Evolutionary conservation across 805 yeast species (phyloP), one percentile per base, ranked within the genome.

Genomic region (Lachancea thermotolerans): DNA sequence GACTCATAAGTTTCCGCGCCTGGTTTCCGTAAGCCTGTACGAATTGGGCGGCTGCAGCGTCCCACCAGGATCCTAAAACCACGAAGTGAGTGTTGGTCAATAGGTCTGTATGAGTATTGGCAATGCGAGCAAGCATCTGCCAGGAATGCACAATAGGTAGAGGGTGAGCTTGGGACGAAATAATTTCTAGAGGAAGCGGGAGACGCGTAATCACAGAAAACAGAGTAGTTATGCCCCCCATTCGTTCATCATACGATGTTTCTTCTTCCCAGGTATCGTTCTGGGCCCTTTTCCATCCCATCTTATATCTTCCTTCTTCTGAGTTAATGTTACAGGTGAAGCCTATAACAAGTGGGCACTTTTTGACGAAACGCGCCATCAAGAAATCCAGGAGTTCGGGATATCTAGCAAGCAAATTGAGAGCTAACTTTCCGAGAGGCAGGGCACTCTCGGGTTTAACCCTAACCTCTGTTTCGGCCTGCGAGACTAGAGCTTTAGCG

Each of bases 391-490:
- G 56, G 47, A 72, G 49, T 30, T 70, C 75, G 0, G 76, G 73
- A 53, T 69, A 74, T 30, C 64, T 66, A 14, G 73, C 58, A 54
- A 88, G 58, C 35, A 89, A 58, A 29, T 71, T 69, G 14, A 77
- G 57, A 0, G 91, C 69, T 30, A 91, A 64, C 54, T 74, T 75
- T 0, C 87, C 95, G 37, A 93, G 67, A 0, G 99, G 95, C 8
- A 85, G 57, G 0, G 96, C 85, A 2, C 89, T 79, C 36, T 78
- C 75, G 1, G 95, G 81, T 47, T 82, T 77, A 0, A 85, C 95
- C 12, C 84, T 73, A 8, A 88, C 90, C 64, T 93, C 99, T 1
- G 95, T 78, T 64, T 90, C 98, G 1, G 97, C 91, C 66, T 93
- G 99, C 25, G 84, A 78, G 1, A 93, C 86, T 1, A 90, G 68